Conservation (phyloP, 371 early-diverging fungal genomes). For the Aphelidium insulamus region DNA sequence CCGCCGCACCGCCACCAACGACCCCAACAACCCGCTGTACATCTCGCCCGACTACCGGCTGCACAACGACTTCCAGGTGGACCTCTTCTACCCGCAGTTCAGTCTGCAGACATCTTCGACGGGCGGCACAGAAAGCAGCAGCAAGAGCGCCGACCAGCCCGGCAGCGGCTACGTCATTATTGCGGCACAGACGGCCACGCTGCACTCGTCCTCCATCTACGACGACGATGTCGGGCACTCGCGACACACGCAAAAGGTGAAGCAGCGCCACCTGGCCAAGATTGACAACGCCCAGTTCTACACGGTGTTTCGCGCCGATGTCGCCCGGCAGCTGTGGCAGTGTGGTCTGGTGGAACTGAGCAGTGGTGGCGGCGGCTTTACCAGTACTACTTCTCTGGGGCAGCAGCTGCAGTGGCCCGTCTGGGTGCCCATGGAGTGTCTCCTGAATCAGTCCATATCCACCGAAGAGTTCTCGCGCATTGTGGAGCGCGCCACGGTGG, state of each 20-base stretch:
- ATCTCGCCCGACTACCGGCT: slow-evolving; percentile 23
- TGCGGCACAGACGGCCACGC: slow-evolving; percentile 34
- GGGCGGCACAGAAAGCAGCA: slow-evolving; percentile 6
- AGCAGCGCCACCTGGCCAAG: slow-evolving; percentile 43
- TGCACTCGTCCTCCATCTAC: slow-evolving; percentile 30
- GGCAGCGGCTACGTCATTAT: slow-evolving; percentile 26
- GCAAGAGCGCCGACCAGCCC: slow-evolving; percentile 13
- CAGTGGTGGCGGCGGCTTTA: slow-evolving; percentile 20
- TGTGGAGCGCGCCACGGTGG: slow-evolving; percentile 40
- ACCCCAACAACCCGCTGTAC: slow-evolving; percentile 27
- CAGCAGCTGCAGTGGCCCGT: no score
- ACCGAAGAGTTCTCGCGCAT: slow-evolving; percentile 41
- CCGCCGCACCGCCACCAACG: slow-evolving; percentile 11
- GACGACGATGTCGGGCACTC: slow-evolving; percentile 16
- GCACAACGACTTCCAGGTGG: slow-evolving; percentile 33
- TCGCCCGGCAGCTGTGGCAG: slow-evolving; percentile 9
- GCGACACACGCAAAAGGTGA: slow-evolving; percentile 31
- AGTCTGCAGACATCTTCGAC: slow-evolving; percentile 34
- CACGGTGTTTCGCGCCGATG: slow-evolving; percentile 10
- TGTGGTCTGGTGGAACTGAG: slow-evolving; percentile 18
- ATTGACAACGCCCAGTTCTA: slow-evolving; percentile 47
- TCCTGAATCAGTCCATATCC: slow-evolving; percentile 27
- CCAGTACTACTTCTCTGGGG: no score
- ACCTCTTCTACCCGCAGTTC: slow-evolving; percentile 45
- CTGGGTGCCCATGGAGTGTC: slow-evolving; percentile 69